phyloP scores from a whole-genome alignment of 2,329 filamentous ascomycete species.

The Fusarium nanum region DNA sequence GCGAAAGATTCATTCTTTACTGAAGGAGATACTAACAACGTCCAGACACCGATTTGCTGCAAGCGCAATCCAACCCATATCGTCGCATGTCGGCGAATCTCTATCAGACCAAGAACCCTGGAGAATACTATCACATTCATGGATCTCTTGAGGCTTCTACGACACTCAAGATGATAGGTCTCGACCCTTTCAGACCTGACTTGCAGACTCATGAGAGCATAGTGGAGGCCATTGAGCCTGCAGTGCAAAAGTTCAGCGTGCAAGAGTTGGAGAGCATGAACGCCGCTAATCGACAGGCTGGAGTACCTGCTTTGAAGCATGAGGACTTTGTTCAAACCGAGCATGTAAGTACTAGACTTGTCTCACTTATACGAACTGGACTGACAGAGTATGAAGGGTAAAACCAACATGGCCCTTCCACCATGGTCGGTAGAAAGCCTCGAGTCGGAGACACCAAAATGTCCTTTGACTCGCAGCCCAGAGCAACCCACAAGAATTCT shows the following conservation, averaged over 20 bases:
- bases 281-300: slow-evolving; percentile 66
- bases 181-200: slow-evolving; percentile 70
- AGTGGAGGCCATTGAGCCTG: slow-evolving; percentile 68
- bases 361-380: rapidly evolving
- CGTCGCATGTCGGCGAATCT: slow-evolving; percentile 78
- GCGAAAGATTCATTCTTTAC: background rate
- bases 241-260: slow-evolving; percentile 65
- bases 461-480: slow-evolving; percentile 50
- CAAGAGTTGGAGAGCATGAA: slow-evolving; percentile 70
- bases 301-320: slow-evolving; percentile 68
- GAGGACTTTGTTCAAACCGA: slow-evolving; percentile 68
- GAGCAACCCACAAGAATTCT: slow-evolving; percentile 51
- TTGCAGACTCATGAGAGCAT: slow-evolving; percentile 70
- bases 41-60: slow-evolving; percentile 76
- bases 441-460: slow-evolving; percentile 61
- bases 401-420: slow-evolving; percentile 54
- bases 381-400: slow-evolving; percentile 55
- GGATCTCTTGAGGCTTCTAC: slow-evolving; percentile 78
- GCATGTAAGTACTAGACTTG: slow-evolving; percentile 46
- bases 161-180: slow-evolving; percentile 76
- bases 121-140: slow-evolving; percentile 80
- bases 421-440: slow-evolving; percentile 64
- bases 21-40: background rate
- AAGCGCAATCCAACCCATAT: slow-evolving; percentile 77
- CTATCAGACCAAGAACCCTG: slow-evolving; percentile 73